phyloP scores from a whole-genome alignment of 768 basidiomycete species.

The Panus rudis region DNA sequence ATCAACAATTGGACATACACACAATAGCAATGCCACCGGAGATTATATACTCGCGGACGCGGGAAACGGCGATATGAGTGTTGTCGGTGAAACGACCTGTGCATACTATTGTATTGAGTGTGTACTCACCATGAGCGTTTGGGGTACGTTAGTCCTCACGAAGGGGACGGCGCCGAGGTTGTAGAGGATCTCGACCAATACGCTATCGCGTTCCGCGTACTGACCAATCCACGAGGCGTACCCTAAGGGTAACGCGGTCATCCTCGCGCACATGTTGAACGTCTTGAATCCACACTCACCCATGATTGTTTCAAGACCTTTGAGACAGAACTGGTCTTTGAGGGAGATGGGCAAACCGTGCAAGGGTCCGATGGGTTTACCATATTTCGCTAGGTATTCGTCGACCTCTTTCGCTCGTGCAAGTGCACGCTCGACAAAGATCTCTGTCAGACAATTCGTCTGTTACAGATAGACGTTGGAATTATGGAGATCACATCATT shows the following conservation, averaged over 20 bases:
- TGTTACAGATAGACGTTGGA: slow-evolving; percentile 5
- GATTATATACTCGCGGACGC: neutral
- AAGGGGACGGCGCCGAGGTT: slow-evolving; percentile 54
- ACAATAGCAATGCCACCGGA: neutral
- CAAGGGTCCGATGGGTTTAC: slow-evolving; percentile 37
- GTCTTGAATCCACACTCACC: slow-evolving; percentile 23
- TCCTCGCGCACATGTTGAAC: slow-evolving; percentile 1
- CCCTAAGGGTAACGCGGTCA: slow-evolving; percentile 26
- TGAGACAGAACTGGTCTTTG: slow-evolving; percentile 47
- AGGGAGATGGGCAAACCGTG: slow-evolving; percentile 41
- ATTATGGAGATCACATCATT: neutral
- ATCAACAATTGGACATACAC: neutral
- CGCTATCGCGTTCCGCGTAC: slow-evolving; percentile 38
- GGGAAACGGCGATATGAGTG: neutral
- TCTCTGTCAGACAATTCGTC: slow-evolving; percentile 46
- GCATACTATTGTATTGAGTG: neutral
- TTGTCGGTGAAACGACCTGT: neutral
- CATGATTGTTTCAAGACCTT: slow-evolving; percentile 56
- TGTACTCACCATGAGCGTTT: slow-evolving; percentile 41
- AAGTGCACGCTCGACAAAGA: slow-evolving; percentile 39
- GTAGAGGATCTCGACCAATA: slow-evolving; percentile 45
- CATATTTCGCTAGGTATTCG: slow-evolving; percentile 29
- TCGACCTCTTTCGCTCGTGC: slow-evolving; percentile 37
- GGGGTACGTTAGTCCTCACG: slow-evolving; percentile 49
- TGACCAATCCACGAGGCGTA: slow-evolving; percentile 51